Evolutionary conservation across 2,329 filamentous ascomycete species (phyloP), one percentile per base, ranked within the genome.

Genomic region (Bimuria novae-zelandiae): DNA sequence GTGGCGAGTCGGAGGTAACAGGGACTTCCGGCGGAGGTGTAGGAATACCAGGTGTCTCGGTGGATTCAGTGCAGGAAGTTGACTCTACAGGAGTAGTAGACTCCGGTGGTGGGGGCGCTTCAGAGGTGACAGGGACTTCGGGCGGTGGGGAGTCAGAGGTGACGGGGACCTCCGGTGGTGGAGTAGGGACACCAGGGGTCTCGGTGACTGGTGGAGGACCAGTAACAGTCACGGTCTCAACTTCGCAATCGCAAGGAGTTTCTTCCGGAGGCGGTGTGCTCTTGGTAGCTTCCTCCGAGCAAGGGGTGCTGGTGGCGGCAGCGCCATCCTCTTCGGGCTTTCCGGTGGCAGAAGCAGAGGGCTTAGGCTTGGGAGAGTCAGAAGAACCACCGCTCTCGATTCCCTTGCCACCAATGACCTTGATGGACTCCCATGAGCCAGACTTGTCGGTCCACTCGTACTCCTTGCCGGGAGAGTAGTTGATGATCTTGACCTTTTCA

Each of bases 381-480:
- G 30, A 30, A 16, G 45, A 39, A 8, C 16, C 30, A 45, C 29
- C 22, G 39, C 35, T 44, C 23, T 30, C 29, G 23, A 33, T 23
- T 22, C 29, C 36, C 17, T 39, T 45, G 45, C 30, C 49, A 7
- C 69, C 69, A 16, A 76, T 60, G 49, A 77, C 67, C 54, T 79
- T 72, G 68, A 83, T 84, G 65, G 76, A 79, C 57, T 79, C 54
- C 54, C 65, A 82, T 49, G 60, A 69, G 36, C 81, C 81, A 12
- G 73, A 74, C 58, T 71, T 69, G 69, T 83, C 81, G 45, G 70
- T 71, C 68, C 77, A 84, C 54, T 75, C 67, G 73, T 84, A 84
- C 47, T 75, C 70, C 41, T 69, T 76, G 22, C 76, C 80, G 7
- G 80, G 80, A 56, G 78, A 77, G 73, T 79, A 78, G 73, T 83